A percentile compares a stretch with the other conserved stretches of the same genome.
Conservation (phyloP, 208 protist species). For the Leishmania amazonensis region DNA sequence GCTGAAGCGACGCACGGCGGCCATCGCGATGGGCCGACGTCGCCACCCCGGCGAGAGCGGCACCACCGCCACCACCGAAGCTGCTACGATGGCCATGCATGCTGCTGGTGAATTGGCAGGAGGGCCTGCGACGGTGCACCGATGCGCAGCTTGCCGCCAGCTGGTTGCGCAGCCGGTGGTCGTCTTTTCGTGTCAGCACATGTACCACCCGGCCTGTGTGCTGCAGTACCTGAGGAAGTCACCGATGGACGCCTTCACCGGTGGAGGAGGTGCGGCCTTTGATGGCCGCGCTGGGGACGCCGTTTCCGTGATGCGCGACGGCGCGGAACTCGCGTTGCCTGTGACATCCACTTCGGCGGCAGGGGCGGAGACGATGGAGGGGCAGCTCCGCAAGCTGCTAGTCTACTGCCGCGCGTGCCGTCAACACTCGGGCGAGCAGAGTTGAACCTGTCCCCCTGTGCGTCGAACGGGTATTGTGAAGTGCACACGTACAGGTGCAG, state of each 20-base stretch:
- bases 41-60: not conserved
- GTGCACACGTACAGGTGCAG: not conserved
- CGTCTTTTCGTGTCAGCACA: slow-evolving; percentile 64
- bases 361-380: slow-evolving; percentile 3
- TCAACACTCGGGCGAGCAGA: slow-evolving; percentile 17
- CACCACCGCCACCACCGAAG: not conserved
- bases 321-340: not conserved
- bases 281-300: not conserved
- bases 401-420: slow-evolving; percentile 28
- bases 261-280: not conserved
- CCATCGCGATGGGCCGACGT: slow-evolving; percentile 41
- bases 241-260: not conserved
- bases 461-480: not conserved
- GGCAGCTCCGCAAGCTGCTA: slow-evolving; percentile 16
- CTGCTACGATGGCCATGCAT: not conserved
- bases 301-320: not conserved
- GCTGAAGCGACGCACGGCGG: slow-evolving; percentile 33
- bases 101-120: not conserved
- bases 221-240: slow-evolving; percentile 35
- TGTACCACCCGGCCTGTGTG: slow-evolving; percentile 65
- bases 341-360: not conserved
- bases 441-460: not conserved
- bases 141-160: slow-evolving; percentile 25
- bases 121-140: not conserved
- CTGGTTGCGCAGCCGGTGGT: slow-evolving; percentile 31